Percentiles rank a stretch among this genome's conserved stretches.
Conservation (phyloP, 192 early-diverging fungal species). For the Diversispora epigaea region DNA sequence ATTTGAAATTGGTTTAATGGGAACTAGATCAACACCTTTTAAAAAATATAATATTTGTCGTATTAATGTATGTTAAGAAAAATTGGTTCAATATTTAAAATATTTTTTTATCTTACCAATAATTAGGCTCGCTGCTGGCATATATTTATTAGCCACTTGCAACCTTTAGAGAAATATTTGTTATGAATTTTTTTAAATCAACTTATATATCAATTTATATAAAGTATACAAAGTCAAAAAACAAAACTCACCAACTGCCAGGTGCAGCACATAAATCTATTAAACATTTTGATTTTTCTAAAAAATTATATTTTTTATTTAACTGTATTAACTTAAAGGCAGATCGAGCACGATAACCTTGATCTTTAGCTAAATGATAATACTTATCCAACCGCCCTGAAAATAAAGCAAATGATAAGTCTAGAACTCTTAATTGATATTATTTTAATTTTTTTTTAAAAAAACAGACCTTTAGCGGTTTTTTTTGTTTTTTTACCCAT, state of each 20-base stretch:
- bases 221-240: not conserved
- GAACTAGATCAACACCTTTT: slow-evolving; percentile 82
- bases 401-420: not conserved
- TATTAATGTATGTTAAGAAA: not conserved
- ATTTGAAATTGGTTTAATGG: slow-evolving; percentile 95
- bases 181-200: too few species aligned
- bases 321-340: slow-evolving; percentile 99
- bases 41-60: not conserved
- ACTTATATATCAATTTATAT: not conserved
- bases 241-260: slow-evolving; percentile 77
- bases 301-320: slow-evolving; percentile 98
- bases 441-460: not conserved
- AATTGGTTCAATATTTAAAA: slow-evolving; percentile 17
- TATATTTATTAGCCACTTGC: slow-evolving; percentile 96
- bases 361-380: slow-evolving; percentile 99
- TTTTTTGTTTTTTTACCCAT: slow-evolving; percentile 54
- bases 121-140: slow-evolving; percentile 93
- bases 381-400: slow-evolving; percentile 98
- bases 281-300: slow-evolving; percentile 81
- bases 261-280: slow-evolving; percentile 99
- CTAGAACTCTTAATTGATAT: not conserved
- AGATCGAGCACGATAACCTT: slow-evolving; percentile 97
- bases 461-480: slow-evolving; percentile 48
- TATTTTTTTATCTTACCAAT: slow-evolving; percentile 56
- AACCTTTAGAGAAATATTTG: slow-evolving; percentile 47